phyloP scores from a whole-genome alignment of 2,329 filamentous ascomycete genomes.

The Aspergillus flavus region DNA sequence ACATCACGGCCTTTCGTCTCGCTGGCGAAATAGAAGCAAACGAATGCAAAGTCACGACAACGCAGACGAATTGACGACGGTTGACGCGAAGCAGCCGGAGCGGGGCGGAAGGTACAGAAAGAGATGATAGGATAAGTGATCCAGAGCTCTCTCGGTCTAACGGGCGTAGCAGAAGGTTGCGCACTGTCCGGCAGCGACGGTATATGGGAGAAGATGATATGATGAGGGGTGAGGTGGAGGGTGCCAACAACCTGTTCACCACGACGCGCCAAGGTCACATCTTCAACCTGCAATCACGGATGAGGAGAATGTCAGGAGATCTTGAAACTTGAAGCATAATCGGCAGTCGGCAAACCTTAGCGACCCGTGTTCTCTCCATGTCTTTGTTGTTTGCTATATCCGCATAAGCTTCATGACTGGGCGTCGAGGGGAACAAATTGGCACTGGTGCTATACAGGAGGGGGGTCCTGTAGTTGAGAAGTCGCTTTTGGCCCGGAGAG shows the following conservation, averaged over 20 bases:
- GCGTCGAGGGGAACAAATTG: conserved; percentile 8
- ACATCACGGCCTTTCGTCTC: conserved; percentile 77
- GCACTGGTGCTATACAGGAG: conserved; percentile 8
- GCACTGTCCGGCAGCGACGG: conserved; percentile 46
- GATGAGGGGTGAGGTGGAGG: conserved; percentile 65
- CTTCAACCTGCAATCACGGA: conserved; percentile 46
- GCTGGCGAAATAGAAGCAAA: conserved; percentile 83
- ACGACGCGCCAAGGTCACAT: conserved; percentile 62
- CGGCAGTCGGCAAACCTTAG: conserved; percentile 38
- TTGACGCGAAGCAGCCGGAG: conserved; percentile 68
- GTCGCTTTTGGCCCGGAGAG: neutral
- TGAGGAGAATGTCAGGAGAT: neutral
- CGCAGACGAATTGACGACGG: conserved; percentile 82
- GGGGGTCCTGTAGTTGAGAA: neutral
- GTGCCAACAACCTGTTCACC: conserved; percentile 60
- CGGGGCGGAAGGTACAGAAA: conserved; percentile 75
- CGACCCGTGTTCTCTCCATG: conserved; percentile 50
- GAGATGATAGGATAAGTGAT: conserved; percentile 92
- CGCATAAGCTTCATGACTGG: conserved; percentile 37
- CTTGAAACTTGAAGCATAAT: conserved; percentile 5
- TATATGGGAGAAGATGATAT: conserved; percentile 65
- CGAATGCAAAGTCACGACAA: conserved; percentile 90
- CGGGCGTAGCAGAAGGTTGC: conserved; percentile 42
- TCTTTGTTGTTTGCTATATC: conserved; percentile 34
- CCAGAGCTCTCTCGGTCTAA: conserved; percentile 73